A percentile compares a stretch with the other conserved stretches of the same genome.
phyloP scores from a whole-genome alignment of 2,329 filamentous ascomycete species.

The Venturia carpophila region DNA sequence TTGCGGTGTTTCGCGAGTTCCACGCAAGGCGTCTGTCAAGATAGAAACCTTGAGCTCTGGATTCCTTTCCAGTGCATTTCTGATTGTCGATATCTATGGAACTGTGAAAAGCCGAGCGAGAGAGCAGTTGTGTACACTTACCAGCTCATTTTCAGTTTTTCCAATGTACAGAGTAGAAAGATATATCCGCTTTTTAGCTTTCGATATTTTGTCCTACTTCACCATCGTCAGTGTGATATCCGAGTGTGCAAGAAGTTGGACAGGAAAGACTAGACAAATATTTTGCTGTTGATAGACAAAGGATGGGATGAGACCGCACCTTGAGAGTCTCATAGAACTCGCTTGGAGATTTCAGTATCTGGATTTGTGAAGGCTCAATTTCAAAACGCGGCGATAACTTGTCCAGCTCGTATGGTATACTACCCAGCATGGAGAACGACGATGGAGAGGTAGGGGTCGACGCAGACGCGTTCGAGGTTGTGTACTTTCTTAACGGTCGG shows the following conservation, averaged over 20 bases:
- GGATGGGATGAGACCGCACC: slow-evolving; percentile 41
- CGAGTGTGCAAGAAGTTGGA: not conserved
- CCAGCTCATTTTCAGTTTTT: slow-evolving; percentile 81
- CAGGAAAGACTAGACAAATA: not conserved
- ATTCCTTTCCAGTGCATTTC: slow-evolving; percentile 65
- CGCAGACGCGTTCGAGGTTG: not conserved
- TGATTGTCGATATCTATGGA: slow-evolving; percentile 64
- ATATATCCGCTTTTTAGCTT: slow-evolving; percentile 73
- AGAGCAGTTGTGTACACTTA: slow-evolving; percentile 30
- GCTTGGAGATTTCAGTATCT: slow-evolving; percentile 68
- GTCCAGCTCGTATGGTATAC: slow-evolving; percentile 69
- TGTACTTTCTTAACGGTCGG: slow-evolving; percentile 2
- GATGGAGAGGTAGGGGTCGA: slow-evolving; percentile 30
- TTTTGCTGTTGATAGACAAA: not conserved
- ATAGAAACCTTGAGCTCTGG: slow-evolving; percentile 75
- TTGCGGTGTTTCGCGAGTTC: slow-evolving; percentile 80
- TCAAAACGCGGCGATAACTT: slow-evolving; percentile 86
- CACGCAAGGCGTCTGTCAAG: slow-evolving; percentile 81
- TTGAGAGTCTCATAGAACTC: slow-evolving; percentile 91
- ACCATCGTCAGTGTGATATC: slow-evolving; percentile 10
- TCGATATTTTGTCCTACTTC: slow-evolving; percentile 65
- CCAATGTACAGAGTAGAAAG: slow-evolving; percentile 96
- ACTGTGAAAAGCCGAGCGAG: slow-evolving; percentile 7
- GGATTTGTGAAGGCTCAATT: slow-evolving; percentile 70
- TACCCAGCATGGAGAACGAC: slow-evolving; percentile 47